phyloP scores from a whole-genome alignment of 208 protist genomes.

The Wallacemonas collosoma region DNA sequence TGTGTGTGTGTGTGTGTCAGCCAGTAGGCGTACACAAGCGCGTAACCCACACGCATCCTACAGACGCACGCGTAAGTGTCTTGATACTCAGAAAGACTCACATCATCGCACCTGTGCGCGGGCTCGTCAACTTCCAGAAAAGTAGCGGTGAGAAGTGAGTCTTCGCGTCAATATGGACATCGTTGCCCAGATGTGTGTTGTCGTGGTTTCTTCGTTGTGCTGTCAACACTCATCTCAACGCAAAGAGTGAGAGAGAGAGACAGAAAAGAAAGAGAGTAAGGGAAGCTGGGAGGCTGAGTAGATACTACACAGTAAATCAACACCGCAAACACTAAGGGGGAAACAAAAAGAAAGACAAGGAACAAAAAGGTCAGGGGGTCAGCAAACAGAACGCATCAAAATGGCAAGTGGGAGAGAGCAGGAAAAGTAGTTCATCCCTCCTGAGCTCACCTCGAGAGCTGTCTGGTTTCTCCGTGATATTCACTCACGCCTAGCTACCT shows the following conservation, averaged over 20 bases:
- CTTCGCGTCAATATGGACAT: too few relatives aligned
- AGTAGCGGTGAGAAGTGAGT: too few relatives aligned
- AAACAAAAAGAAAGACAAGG: neutral
- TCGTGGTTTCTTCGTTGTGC: conserved; percentile 9
- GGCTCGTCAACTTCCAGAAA: too few relatives aligned
- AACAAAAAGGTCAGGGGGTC: neutral
- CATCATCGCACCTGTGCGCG: too few relatives aligned
- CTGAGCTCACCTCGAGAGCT: too few relatives aligned
- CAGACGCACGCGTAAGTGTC: too few relatives aligned
- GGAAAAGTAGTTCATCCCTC: too few relatives aligned
- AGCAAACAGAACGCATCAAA: neutral
- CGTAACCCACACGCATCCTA: too few relatives aligned
- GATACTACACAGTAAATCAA: neutral
- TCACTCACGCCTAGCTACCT: neutral
- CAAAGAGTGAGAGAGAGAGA: neutral
- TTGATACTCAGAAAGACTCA: too few relatives aligned
- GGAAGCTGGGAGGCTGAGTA: neutral
- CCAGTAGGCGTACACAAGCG: too few relatives aligned
- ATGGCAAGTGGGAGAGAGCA: too few relatives aligned
- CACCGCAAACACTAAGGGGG: neutral
- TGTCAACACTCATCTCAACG: conserved; percentile 3
- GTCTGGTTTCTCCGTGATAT: neutral
- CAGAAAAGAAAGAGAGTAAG: neutral
- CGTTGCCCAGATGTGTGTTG: neutral
- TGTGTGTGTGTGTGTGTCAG: too few relatives aligned